Percentiles rank a stretch among this genome's conserved stretches.
Conservation (phyloP, 2,329 filamentous ascomycete species). For the Colletotrichum horii region DNA sequence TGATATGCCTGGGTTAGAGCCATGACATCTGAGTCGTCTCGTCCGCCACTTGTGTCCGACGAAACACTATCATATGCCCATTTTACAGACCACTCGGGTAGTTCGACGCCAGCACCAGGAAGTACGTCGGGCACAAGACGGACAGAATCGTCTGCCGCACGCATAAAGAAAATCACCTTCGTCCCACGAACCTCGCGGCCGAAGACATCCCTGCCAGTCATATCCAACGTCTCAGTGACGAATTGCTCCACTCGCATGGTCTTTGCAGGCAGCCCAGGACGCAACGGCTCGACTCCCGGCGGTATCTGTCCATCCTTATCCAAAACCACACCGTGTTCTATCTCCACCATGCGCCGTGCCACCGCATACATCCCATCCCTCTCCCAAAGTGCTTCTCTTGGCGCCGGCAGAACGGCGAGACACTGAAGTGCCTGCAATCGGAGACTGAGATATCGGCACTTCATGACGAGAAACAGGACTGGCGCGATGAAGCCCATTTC, state of each 20-base stretch:
- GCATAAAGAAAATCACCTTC: not conserved
- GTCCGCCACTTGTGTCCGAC: not conserved
- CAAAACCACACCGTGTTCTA: conserved; percentile 11
- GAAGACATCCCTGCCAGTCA: not conserved
- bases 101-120: not conserved
- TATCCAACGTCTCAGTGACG: not conserved
- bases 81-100: not conserved
- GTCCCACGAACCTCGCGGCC: not conserved
- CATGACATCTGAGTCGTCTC: not conserved
- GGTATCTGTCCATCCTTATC: not conserved
- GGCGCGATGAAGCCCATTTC: conserved; percentile 10
- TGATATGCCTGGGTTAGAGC: not conserved
- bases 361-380: conserved; percentile 9
- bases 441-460: conserved; percentile 33
- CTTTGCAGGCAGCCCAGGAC: not conserved
- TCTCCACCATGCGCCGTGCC: conserved; percentile 1
- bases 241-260: not conserved
- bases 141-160: not conserved
- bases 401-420: conserved; percentile 14
- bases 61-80: not conserved
- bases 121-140: not conserved
- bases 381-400: conserved; percentile 22
- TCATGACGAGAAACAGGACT: not conserved
- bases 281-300: not conserved
- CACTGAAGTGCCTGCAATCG: conserved; percentile 41